Conservation (phyloP, 2,329 filamentous ascomycete genomes). For the Nigrospora sphaerica region DNA sequence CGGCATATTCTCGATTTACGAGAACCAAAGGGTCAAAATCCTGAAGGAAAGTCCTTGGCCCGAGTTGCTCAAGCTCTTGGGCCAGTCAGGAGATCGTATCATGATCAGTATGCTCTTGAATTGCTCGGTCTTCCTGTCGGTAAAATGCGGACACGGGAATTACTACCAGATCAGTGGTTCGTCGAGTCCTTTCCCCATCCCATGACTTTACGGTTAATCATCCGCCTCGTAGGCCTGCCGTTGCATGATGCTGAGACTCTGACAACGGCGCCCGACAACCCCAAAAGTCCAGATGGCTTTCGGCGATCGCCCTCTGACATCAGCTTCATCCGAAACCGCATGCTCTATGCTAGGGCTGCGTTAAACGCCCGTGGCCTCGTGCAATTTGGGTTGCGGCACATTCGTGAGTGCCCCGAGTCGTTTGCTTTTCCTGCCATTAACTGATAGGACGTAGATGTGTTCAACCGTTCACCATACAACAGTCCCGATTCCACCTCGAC, state of each 20-base stretch:
- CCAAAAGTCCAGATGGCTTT: neutral
- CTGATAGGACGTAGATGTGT: constrained; percentile 53
- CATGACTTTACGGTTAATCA: constrained; percentile 5
- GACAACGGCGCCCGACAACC: neutral
- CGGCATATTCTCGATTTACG: constrained; percentile 55
- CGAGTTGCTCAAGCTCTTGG: constrained; percentile 65
- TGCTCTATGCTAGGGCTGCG: constrained; percentile 74
- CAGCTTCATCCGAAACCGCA: constrained; percentile 70
- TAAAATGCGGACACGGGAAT: constrained; percentile 55
- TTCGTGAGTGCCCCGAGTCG: constrained; percentile 53
- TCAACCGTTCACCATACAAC: constrained; percentile 60
- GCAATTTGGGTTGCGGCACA: constrained; percentile 69
- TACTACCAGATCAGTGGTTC: constrained; percentile 73
- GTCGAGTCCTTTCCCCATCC: constrained; percentile 16
- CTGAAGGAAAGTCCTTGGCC: constrained; percentile 71
- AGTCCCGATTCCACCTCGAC: constrained; percentile 2
- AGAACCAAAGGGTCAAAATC: constrained; percentile 62
- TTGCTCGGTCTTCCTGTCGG: constrained; percentile 64
- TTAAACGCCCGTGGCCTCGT: constrained; percentile 62
- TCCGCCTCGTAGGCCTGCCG: constrained; percentile 33
- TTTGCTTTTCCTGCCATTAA: neutral
- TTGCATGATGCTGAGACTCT: constrained; percentile 37
- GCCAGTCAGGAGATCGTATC: constrained; percentile 65
- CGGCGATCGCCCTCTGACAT: constrained; percentile 49
- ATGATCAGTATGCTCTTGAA: constrained; percentile 74